Percentiles rank a stretch among this genome's conserved stretches.
phyloP scores from a whole-genome alignment of 306 rosid genomes.

The Oxytropis ochrocephala region DNA sequence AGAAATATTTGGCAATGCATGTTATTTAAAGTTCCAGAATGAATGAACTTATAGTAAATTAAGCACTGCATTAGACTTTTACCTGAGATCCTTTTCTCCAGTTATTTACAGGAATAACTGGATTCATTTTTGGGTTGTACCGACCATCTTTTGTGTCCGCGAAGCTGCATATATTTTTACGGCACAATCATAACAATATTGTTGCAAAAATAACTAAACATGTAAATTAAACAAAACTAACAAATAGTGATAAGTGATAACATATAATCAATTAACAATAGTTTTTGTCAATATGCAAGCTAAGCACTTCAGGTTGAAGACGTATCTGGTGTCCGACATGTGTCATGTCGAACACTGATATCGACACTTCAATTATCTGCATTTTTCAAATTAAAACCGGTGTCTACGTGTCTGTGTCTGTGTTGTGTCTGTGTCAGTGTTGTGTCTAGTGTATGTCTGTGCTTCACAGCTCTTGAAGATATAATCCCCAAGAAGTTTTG shows the following conservation, averaged over 20 bases:
- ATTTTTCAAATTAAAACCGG: too few relatives aligned
- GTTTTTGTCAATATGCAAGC: background rate
- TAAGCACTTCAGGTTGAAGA: background rate
- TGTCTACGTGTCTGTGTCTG: too few relatives aligned
- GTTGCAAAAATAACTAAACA: background rate
- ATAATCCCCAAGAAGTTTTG: too few relatives aligned
- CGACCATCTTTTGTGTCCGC: slow-evolving; percentile 96
- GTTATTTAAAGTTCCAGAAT: slow-evolving; percentile 10
- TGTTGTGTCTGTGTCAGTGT: too few relatives aligned
- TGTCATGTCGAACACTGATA: too few relatives aligned
- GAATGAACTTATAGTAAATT: slow-evolving; percentile 11
- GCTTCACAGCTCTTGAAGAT: too few relatives aligned
- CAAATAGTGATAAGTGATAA: background rate
- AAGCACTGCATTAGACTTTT: background rate
- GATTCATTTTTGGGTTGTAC: slow-evolving; percentile 90
- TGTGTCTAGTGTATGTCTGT: too few relatives aligned
- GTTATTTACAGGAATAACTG: slow-evolving; percentile 73
- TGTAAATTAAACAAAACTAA: background rate
- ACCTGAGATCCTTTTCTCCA: slow-evolving; percentile 99
- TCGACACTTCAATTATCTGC: too few relatives aligned
- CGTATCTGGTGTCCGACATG: too few relatives aligned
- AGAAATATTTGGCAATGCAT: background rate
- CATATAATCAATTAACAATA: background rate
- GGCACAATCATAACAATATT: slow-evolving; percentile 6
- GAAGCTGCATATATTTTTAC: slow-evolving; percentile 52